Conservation (phyloP, 1,284 basidiomycete genomes). For the Athelia sp. region DNA sequence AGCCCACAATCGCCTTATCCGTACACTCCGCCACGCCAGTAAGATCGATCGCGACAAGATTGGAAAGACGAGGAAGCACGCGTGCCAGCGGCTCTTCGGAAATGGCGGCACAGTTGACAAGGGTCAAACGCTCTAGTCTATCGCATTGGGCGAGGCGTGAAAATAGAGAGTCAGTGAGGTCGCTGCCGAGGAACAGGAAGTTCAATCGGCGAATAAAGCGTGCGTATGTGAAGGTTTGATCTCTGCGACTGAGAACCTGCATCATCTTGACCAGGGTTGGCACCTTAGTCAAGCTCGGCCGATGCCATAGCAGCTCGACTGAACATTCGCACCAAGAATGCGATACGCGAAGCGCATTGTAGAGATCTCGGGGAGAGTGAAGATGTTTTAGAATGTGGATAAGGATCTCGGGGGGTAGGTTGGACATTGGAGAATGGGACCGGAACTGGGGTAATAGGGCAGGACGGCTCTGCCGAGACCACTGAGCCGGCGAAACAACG, state of each 20-base stretch:
- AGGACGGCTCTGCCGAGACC: slow-evolving; percentile 42
- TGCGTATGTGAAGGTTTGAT: slow-evolving; percentile 85
- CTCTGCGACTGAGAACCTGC: slow-evolving; percentile 50
- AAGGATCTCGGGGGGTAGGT: slow-evolving; percentile 85
- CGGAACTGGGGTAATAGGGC: slow-evolving; percentile 18
- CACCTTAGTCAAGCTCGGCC: slow-evolving; percentile 73
- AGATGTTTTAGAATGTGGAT: slow-evolving; percentile 91
- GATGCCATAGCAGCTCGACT: slow-evolving; percentile 94
- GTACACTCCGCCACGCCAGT: slow-evolving; percentile 69
- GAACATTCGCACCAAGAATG: slow-evolving; percentile 94
- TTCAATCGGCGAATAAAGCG: slow-evolving; percentile 90
- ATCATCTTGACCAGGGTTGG: slow-evolving; percentile 79
- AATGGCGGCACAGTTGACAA: slow-evolving; percentile 79
- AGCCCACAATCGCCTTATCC: slow-evolving; percentile 65
- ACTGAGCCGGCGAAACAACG: slow-evolving; percentile 57
- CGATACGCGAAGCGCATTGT: slow-evolving; percentile 77
- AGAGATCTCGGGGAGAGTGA: slow-evolving; percentile 69
- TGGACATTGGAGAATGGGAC: slow-evolving; percentile 42
- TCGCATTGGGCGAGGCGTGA: slow-evolving; percentile 72
- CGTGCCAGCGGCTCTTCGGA: slow-evolving; percentile 63
- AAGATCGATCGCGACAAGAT: slow-evolving; percentile 88
- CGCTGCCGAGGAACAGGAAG: slow-evolving; percentile 69
- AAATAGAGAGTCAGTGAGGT: slow-evolving; percentile 80
- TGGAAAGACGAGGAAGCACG: slow-evolving; percentile 68
- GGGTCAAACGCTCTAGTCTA: slow-evolving; percentile 87